Percentiles rank a stretch among this genome's conserved stretches.
phyloP scores from a whole-genome alignment of 352 stramenopile species.

The Phytophthora nicotianae region DNA sequence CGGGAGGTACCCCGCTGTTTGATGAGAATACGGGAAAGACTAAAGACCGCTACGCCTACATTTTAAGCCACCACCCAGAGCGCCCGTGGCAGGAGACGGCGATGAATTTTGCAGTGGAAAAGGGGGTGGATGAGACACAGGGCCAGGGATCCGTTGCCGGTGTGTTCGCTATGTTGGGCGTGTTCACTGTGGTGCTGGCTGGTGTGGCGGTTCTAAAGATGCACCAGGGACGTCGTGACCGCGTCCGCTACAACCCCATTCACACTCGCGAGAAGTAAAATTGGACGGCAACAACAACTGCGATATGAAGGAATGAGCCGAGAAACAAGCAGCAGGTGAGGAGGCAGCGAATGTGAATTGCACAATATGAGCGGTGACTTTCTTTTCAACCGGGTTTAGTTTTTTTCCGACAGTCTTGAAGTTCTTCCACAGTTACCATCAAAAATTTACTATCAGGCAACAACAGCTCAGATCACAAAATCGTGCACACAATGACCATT shows the following conservation, averaged over 20 bases:
- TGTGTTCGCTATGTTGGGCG: conserved; percentile 39
- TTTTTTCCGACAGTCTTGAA: neutral
- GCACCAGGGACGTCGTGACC: conserved; percentile 31
- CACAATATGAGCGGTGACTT: conserved; percentile 31
- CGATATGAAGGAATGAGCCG: conserved; percentile 4
- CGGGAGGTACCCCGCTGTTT: conserved; percentile 81
- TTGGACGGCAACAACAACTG: neutral
- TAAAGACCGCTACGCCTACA: conserved; percentile 73
- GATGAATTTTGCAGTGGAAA: conserved; percentile 15
- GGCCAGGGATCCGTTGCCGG: conserved; percentile 34
- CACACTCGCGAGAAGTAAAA: conserved; percentile 39
- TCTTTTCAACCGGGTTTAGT: conserved; percentile 5
- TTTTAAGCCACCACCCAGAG: conserved; percentile 55
- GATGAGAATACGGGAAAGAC: conserved; percentile 63
- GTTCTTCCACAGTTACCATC: too few species aligned
- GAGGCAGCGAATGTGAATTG: conserved; percentile 14
- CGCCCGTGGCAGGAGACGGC: conserved; percentile 56
- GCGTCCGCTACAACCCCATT: conserved; percentile 65
- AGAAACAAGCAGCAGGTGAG: conserved; percentile 8
- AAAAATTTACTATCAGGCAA: too few species aligned
- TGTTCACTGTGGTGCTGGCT: conserved; percentile 43
- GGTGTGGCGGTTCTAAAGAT: conserved; percentile 38
- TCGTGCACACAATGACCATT: too few species aligned
- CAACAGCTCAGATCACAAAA: neutral
- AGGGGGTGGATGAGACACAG: conserved; percentile 15